Evolutionary conservation across 2,329 filamentous ascomycete genomes (phyloP), one percentile per base, ranked within the genome.

Genomic region (Zopfia rhizophila): DNA sequence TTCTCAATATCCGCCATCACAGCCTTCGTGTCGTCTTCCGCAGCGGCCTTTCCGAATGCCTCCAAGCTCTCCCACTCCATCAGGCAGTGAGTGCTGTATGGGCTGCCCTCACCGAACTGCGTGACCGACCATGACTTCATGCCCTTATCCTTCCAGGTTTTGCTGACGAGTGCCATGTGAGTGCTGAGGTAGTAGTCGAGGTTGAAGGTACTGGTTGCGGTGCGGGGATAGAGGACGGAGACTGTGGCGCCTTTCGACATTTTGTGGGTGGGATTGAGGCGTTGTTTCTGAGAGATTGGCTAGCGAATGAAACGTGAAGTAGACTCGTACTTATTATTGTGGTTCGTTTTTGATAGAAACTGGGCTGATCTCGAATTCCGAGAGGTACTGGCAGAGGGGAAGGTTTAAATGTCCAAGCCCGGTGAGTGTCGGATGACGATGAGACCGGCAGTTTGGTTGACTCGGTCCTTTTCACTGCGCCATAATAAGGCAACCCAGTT

Each of bases 111-210:
- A n/a, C 24, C 45, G 37, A 61, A 49, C 35, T 68, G 45, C 1
- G 48, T 48, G 6, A 69, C 53, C 10, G 28, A 46, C 45, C 51
- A 68, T 3, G 45, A 50, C 30, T 63, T 68, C 3, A 81, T 61
- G 28, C 78, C 78, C 37, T 65, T 55, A 1, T 58, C 47, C 1
- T 41, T 50, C 77, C 77, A 80, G 18, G 55, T 49, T 35, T 71
- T 64, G 19, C 60, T 48, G 12, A 74, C 74, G 3, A 81, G 61
- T 1, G 74, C 70, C 73, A 81, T 77, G 68, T 81, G 78, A 14
- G 51, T 72, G 3, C 56, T 42, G 25, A 79, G 57, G 58, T 80
- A 82, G 71, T 81, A 81, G 23, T 77, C 68, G 53, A 78, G 64
- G 65, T 81, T 63, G 67, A 81, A 81, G 8, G 53, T 72, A n/a